Conservation (phyloP, 177 flowering plant genomes). For the Vitis hybrid region DNA sequence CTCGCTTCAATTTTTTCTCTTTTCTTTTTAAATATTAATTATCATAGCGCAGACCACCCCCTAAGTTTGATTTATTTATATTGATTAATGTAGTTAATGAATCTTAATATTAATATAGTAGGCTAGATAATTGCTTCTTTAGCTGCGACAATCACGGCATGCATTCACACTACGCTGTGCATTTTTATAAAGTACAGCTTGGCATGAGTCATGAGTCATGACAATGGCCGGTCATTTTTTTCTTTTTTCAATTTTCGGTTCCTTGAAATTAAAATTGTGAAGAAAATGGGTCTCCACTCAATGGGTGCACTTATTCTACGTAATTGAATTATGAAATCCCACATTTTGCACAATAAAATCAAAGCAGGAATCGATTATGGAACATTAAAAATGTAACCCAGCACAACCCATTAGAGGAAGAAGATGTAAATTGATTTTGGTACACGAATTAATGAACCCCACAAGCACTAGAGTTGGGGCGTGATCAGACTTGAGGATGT, state of each 20-base stretch:
- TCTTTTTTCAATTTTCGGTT: neutral
- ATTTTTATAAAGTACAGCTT: slow-evolving; percentile 21
- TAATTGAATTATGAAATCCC: neutral
- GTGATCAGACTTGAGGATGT: too few relatives aligned
- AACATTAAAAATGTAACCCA: too few relatives aligned
- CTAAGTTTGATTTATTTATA: too few relatives aligned
- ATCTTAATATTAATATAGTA: neutral
- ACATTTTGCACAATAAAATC: neutral
- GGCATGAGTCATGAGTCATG: slow-evolving; percentile 1
- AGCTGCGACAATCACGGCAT: slow-evolving; percentile 28
- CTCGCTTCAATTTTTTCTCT: too few relatives aligned
- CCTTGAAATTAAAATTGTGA: neutral
- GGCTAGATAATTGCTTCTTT: slow-evolving; percentile 5
- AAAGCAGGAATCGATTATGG: too few relatives aligned
- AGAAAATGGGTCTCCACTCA: slow-evolving; percentile 10
- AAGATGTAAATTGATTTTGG: too few relatives aligned
- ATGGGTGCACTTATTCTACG: neutral
- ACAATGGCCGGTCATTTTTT: neutral
- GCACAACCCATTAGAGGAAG: too few relatives aligned
- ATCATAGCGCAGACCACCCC: neutral
- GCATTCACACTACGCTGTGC: slow-evolving; percentile 20
- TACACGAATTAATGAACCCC: too few relatives aligned
- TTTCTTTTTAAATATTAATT: neutral
- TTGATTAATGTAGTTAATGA: too few relatives aligned
- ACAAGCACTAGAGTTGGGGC: too few relatives aligned